These are phyloP conservation scores for Macrophomina phaseolina DNA, from an alignment of 2,329 filamentous ascomycete species.

Conservation along the genomic window DNA sequence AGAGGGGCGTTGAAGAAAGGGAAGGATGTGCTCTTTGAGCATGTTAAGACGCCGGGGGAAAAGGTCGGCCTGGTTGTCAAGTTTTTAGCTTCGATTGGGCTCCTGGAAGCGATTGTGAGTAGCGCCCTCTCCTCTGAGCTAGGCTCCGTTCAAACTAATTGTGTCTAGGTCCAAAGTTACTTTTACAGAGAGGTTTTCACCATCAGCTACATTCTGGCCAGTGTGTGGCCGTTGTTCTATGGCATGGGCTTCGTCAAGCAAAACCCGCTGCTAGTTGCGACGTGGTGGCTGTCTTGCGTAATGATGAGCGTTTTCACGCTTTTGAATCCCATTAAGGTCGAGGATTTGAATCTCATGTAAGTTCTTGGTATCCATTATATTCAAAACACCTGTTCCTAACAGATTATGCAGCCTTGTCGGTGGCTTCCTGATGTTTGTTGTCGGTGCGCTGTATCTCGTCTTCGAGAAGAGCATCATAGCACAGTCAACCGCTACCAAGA, in stretches of 20 bases:
- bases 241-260: slow-evolving; percentile 73
- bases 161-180: slow-evolving; percentile 81
- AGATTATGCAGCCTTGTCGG: slow-evolving; percentile 59
- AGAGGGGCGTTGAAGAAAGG: slow-evolving; percentile 73
- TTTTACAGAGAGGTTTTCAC: slow-evolving; percentile 90
- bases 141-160: background rate
- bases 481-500: slow-evolving; percentile 44
- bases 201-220: slow-evolving; percentile 74
- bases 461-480: slow-evolving; percentile 72
- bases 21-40: slow-evolving; percentile 69
- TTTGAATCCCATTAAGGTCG: slow-evolving; percentile 83
- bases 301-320: slow-evolving; percentile 92
- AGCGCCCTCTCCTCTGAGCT: background rate
- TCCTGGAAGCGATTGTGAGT: slow-evolving; percentile 75
- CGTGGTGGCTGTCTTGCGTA: slow-evolving; percentile 78
- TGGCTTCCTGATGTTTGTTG: slow-evolving; percentile 75
- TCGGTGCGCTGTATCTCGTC: slow-evolving; percentile 78
- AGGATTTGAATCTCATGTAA: slow-evolving; percentile 71
- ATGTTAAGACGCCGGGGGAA: slow-evolving; percentile 67
- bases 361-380: slow-evolving; percentile 47
- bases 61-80: slow-evolving; percentile 68
- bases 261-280: slow-evolving; percentile 67
- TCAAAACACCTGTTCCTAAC: no score
- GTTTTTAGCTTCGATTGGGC: slow-evolving; percentile 68
- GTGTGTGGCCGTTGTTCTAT: slow-evolving; percentile 78